phyloP scores from a whole-genome alignment of 2,329 filamentous ascomycete genomes.

The Arthrobotrys musiformis region DNA sequence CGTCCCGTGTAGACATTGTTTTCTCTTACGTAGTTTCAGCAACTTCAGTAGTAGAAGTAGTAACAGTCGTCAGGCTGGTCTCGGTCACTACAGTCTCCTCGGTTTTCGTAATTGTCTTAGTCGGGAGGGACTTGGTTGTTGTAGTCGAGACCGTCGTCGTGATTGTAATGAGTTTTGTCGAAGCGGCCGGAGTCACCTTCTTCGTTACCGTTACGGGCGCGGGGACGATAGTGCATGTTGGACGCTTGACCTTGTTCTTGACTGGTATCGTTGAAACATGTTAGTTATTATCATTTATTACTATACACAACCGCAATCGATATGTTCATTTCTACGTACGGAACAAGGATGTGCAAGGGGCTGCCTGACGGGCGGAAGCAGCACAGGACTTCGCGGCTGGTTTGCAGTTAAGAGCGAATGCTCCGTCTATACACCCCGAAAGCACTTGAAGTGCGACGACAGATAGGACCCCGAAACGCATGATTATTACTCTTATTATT shows the following conservation, averaged over 20 bases:
- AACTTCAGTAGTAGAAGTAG: neutral
- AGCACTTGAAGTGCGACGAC: constrained; percentile 6
- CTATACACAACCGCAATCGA: too few relatives aligned
- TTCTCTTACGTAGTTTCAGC: constrained; percentile 9
- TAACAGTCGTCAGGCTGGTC: constrained; percentile 16
- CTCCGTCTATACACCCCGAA: neutral
- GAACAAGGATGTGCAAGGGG: constrained; percentile 33
- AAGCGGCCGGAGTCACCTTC: constrained; percentile 23
- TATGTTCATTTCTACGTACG: constrained; percentile 2
- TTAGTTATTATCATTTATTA: too few relatives aligned
- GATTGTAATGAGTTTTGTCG: neutral
- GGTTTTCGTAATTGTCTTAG: constrained; percentile 3
- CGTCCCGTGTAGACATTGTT: neutral
- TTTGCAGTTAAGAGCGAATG: constrained; percentile 23
- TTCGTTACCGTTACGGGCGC: constrained; percentile 18
- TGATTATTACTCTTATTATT: neutral
- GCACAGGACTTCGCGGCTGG: constrained; percentile 27
- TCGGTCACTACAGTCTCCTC: neutral
- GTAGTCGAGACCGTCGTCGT: neutral
- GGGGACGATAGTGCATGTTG: constrained; percentile 29
- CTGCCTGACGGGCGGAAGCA: neutral
- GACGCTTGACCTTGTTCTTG: constrained; percentile 30
- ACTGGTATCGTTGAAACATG: constrained; percentile 6
- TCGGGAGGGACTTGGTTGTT: neutral
- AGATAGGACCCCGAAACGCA: constrained; percentile 23